Evolutionary conservation across 2,329 filamentous ascomycete genomes (phyloP), one percentile per base, ranked within the genome.

Genomic region (Ilyonectria robusta): DNA sequence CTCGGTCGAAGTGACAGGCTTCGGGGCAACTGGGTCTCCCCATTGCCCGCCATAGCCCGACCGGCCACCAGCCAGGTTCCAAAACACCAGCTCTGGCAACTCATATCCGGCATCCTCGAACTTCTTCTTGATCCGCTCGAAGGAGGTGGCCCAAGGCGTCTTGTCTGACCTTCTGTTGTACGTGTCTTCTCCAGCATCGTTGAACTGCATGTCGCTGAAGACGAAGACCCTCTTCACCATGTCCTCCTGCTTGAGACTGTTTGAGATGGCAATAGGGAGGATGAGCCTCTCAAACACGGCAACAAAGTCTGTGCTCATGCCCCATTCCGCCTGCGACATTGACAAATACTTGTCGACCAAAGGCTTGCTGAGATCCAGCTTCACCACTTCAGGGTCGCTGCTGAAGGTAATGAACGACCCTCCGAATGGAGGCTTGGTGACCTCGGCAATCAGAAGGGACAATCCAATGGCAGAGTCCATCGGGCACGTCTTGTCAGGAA

Each of bases 211-310:
- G 73, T 89, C 88, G 50, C 81, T 85, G 71, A 90, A 90, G 37
- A 90, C 84, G 71, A 91, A 89, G 17, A 91, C 74, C 4, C 86
- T 84, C 78, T 89, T 89, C 17, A 90, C 83, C 87, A 91, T 90
- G 44, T 90, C 84, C 60, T 88, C 85, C 44, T 81, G 83, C 68
- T 79, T 82, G 37, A 90, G 71, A 11, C 86, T 82, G 68, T 88
- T 81, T 53, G 80, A 50, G 8, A 85, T 59, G 0, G 88, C 88
- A 80, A 88, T 83, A 2, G 86, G 86, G 0, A 90, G 82, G 53
- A 90, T 84, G 1, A 89, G 77, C 0, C 82, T 58, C 58, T 84
- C 82, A 63, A 91, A 90, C 4, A 89, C 87, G 23, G 84, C 81
- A 6, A 83, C 81, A 62, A 90, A 86, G 70, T 90, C 75, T 1